Percentiles rank a stretch among this genome's conserved stretches.
Evolutionary conservation across 2,329 filamentous ascomycete genomes (phyloP).

Genomic region (Phaeosphaeriaceae sp.): DNA sequence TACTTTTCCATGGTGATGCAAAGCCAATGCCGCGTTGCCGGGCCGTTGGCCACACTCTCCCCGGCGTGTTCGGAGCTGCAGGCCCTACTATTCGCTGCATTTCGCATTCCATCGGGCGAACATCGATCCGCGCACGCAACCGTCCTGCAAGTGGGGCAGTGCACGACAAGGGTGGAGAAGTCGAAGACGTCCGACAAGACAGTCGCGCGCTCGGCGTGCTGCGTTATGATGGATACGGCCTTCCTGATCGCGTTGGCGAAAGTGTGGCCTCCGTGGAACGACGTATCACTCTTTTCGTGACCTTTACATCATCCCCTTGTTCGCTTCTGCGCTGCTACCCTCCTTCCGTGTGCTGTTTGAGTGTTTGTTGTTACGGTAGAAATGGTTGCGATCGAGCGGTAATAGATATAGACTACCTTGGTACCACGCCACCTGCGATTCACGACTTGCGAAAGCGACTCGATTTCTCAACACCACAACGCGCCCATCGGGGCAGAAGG

Average conservation of each 20-base stretch:
- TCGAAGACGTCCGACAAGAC: slow-evolving; percentile 24
- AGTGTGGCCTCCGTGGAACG: slow-evolving; percentile 1
- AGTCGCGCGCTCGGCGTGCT: slow-evolving; percentile 13
- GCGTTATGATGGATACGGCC: slow-evolving; percentile 10
- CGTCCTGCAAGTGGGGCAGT: slow-evolving; percentile 15
- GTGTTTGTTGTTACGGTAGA: neutral
- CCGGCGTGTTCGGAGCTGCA: neutral
- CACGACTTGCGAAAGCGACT: slow-evolving; percentile 1
- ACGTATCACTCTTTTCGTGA: neutral
- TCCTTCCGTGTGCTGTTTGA: neutral
- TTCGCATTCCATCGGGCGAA: slow-evolving; percentile 11
- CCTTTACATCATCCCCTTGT: neutral
- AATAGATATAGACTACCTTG: neutral
- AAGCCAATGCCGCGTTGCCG: neutral
- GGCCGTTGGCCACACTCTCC: neutral
- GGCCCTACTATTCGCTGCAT: slow-evolving; percentile 9
- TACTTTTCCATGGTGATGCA: neutral
- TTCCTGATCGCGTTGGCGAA: slow-evolving; percentile 13
- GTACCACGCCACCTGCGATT: slow-evolving; percentile 10
- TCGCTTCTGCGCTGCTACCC: slow-evolving; percentile 3
- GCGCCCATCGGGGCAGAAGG: slow-evolving; percentile 19
- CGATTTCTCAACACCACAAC: slow-evolving; percentile 4
- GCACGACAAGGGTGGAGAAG: slow-evolving; percentile 12
- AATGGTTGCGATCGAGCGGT: slow-evolving; percentile 8
- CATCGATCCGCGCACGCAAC: slow-evolving; percentile 15